Evolutionary conservation across 495 filamentous ascomycete species (phyloP), one percentile per base, ranked within the genome.

Genomic region (Thermothielavioides terrestris): DNA sequence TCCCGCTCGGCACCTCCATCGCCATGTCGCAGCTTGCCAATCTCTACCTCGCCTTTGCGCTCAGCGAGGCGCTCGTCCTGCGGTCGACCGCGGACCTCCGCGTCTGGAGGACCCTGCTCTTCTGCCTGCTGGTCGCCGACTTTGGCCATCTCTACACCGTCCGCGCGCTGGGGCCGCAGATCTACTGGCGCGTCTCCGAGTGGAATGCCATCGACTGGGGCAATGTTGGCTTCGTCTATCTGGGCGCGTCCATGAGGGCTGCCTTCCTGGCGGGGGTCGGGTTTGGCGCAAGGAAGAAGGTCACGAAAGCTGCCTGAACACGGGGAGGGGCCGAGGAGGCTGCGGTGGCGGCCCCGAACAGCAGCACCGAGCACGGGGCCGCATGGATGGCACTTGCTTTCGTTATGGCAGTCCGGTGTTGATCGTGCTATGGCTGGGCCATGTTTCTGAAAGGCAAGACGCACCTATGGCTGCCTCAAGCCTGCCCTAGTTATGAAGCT

Each of bases 191-290:
- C 48, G 63, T 76, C 41, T 56, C 63, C 38, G 47, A 52, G 6
- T 88, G 84, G 84, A 83, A 82, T 55, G 65, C 71, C 0, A 84
- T 84, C 46, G 77, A 84, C 53, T 80, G 71, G 70, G 83, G 82
- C 8, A 84, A 83, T 55, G 68, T 85, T 5, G 67, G 62, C 1
- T 79, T 82, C 54, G 80, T 85, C 11, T 84, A 83, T 56, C 48
- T 76, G 4, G 79, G 78, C 22, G 79, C 77, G 0, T 50, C 61
- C 1, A 69, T 78, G 72, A 56, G 82, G 27, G 65, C 80, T 9
- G 72, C 68, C 5, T 82, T 85, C 43, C 55, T 85, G 40, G 50
- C 55, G 2, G 75, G 76, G 5, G 57, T 81, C 17, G 79, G 79
- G 6, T 39, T 81, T 34, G 58, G 57, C 10, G 41, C 25, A 20